Evolutionary conservation across 2,329 filamentous ascomycete genomes (phyloP).

Genomic region (Ploettnerulaceae sp.): DNA sequence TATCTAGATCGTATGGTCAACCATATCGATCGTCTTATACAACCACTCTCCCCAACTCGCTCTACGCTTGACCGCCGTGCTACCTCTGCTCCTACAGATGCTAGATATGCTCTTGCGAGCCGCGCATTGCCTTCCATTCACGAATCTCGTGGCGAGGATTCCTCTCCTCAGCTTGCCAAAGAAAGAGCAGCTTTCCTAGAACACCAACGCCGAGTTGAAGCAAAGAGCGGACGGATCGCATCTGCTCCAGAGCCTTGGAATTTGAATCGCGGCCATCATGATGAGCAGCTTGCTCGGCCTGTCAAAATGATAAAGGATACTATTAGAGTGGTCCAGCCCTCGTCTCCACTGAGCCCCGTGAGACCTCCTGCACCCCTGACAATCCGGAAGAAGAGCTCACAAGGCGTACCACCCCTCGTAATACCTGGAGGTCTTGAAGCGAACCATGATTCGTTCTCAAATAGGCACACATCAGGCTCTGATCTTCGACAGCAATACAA

Average conservation of each 20-base stretch:
- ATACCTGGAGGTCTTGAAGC: constrained; percentile 17
- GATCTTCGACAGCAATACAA: constrained; percentile 27
- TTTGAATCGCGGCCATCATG: constrained; percentile 1
- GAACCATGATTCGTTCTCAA: neutral
- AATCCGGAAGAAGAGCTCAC: constrained; percentile 32
- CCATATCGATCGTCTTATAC: constrained; percentile 53
- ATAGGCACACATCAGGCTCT: constrained; percentile 9
- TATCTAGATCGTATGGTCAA: constrained; percentile 56
- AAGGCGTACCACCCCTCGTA: constrained; percentile 13
- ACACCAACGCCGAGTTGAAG: constrained; percentile 14
- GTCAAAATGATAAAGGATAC: constrained; percentile 22
- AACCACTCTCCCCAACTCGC: constrained; percentile 33
- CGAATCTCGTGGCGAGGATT: constrained; percentile 24
- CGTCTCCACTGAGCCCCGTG: constrained; percentile 28
- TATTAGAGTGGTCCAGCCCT: constrained; percentile 29
- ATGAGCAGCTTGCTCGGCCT: constrained; percentile 17
- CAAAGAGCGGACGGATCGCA: constrained; percentile 25
- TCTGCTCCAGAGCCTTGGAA: constrained; percentile 31
- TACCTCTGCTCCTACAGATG: constrained; percentile 41
- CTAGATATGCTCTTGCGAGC: constrained; percentile 8
- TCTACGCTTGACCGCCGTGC: constrained; percentile 35
- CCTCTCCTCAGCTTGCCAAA: constrained; percentile 16
- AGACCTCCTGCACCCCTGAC: constrained; percentile 31
- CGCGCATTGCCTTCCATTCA: constrained; percentile 29
- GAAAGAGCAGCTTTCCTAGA: constrained; percentile 13